Percentiles rank a stretch among this genome's conserved stretches.
These are phyloP conservation scores for Phyllostachys edulis DNA, from an alignment of 176 grass and related monocot genomes.

Conservation along the genomic window DNA sequence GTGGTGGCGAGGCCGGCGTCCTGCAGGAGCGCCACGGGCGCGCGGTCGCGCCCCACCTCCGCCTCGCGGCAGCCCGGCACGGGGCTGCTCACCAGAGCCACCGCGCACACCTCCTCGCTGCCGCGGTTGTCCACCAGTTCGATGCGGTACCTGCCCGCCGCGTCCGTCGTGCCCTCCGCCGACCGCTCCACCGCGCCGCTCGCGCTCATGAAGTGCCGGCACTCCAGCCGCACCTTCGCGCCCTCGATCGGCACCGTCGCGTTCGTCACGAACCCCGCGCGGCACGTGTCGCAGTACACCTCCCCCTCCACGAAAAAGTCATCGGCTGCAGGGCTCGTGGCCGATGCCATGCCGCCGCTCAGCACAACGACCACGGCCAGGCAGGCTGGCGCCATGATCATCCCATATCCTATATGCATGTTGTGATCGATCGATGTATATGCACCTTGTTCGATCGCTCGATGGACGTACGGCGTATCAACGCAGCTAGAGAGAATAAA, in stretches of 20 bases:
- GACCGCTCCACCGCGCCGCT: slow-evolving; percentile 40
- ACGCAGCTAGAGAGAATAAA: background rate
- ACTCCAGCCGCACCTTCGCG: slow-evolving; percentile 43
- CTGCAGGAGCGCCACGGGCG: background rate
- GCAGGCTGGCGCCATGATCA: background rate
- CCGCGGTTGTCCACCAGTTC: slow-evolving; percentile 48
- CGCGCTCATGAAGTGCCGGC: slow-evolving; percentile 45
- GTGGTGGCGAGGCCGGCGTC: slow-evolving; percentile 38
- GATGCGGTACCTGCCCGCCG: slow-evolving; percentile 32
- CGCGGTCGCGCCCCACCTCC: slow-evolving; percentile 36
- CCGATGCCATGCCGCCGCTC: background rate
- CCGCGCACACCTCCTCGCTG: slow-evolving; percentile 49
- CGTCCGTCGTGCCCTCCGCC: slow-evolving; percentile 28
- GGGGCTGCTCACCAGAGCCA: slow-evolving; percentile 47
- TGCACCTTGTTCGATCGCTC: background rate
- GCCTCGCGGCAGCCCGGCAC: slow-evolving; percentile 32
- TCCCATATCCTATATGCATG: background rate
- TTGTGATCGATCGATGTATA: background rate
- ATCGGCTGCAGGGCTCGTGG: background rate
- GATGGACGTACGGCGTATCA: background rate
- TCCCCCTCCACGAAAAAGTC: slow-evolving; percentile 47
- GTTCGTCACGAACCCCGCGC: slow-evolving; percentile 41
- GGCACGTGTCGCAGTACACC: slow-evolving; percentile 60
- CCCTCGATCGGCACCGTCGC: slow-evolving; percentile 35
- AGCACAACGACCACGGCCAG: background rate